A percentile compares a stretch with the other conserved stretches of the same genome.
phyloP scores from a whole-genome alignment of 2,329 filamentous ascomycete genomes.

The Colletotrichum incanum region DNA sequence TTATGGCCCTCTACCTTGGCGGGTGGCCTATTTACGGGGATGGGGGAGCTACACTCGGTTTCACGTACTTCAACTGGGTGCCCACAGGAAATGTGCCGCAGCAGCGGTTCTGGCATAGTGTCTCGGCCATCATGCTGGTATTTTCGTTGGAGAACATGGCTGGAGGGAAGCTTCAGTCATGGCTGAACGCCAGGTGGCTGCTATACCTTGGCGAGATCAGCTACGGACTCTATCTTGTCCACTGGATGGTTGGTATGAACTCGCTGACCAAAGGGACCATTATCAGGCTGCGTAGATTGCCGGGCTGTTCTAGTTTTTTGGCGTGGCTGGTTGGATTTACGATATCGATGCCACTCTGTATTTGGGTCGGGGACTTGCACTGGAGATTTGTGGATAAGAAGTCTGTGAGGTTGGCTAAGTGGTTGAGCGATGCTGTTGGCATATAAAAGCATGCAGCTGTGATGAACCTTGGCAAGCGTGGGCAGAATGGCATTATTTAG shows the following conservation, averaged over 20 bases:
- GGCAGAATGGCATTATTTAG: no score
- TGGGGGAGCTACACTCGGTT: not conserved
- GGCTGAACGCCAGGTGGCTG: not conserved
- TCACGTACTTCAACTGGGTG: not conserved
- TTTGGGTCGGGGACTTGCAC: not conserved
- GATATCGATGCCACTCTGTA: not conserved
- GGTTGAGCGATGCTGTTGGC: not conserved
- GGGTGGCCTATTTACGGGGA: not conserved
- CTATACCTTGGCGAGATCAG: constrained; percentile 5
- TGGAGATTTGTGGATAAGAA: not conserved
- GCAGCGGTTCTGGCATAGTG: not conserved
- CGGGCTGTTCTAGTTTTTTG: not conserved
- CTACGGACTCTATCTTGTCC: constrained; percentile 1
- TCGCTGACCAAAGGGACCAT: not conserved
- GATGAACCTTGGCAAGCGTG: no score
- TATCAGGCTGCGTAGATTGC: not conserved
- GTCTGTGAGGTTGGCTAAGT: not conserved
- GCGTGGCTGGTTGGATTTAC: not conserved
- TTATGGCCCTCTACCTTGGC: not conserved
- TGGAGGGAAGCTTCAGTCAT: not conserved
- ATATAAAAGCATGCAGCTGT: no score
- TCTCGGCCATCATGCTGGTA: not conserved
- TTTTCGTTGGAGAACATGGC: not conserved
- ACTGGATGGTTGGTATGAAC: not conserved
- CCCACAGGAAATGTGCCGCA: not conserved